A percentile compares a stretch with the other conserved stretches of the same genome.
Conservation (phyloP, 2,329 filamentous ascomycete species). For the Cyphellophora europaea region DNA sequence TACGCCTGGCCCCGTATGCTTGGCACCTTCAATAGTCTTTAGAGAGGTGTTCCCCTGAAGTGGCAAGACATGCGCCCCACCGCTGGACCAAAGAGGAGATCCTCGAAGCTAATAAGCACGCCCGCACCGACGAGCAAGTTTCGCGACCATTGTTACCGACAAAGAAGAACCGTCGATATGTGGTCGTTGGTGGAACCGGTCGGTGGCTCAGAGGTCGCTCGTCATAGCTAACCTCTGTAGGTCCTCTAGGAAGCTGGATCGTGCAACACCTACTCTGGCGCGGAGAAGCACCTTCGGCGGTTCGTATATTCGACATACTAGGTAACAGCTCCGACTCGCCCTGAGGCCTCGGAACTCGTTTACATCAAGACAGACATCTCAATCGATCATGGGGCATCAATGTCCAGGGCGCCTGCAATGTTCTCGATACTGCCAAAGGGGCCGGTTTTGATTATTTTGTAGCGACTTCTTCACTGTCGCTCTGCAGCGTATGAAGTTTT, state of each 20-base stretch:
- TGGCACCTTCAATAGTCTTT: no score
- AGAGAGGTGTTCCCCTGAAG: no score
- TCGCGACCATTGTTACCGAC: background rate
- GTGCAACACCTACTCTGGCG: constrained; percentile 1
- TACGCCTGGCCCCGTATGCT: no score
- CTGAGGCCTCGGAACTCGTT: background rate
- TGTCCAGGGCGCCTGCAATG: background rate
- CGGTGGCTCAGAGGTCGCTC: background rate
- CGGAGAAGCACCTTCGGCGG: background rate
- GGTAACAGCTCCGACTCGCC: background rate
- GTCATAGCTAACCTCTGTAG: background rate
- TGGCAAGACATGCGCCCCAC: no score
- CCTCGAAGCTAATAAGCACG: background rate
- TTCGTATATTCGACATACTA: background rate
- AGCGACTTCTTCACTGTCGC: background rate
- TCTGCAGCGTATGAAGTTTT: background rate
- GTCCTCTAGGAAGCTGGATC: background rate
- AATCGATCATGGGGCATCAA: background rate
- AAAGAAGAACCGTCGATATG: background rate
- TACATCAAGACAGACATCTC: background rate
- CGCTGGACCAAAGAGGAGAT: background rate
- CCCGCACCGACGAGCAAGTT: background rate
- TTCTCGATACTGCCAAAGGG: background rate
- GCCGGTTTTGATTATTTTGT: background rate
- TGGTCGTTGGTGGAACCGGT: background rate